Conservation (phyloP, 2,329 filamentous ascomycete species). For the Monosporascus sp. region DNA sequence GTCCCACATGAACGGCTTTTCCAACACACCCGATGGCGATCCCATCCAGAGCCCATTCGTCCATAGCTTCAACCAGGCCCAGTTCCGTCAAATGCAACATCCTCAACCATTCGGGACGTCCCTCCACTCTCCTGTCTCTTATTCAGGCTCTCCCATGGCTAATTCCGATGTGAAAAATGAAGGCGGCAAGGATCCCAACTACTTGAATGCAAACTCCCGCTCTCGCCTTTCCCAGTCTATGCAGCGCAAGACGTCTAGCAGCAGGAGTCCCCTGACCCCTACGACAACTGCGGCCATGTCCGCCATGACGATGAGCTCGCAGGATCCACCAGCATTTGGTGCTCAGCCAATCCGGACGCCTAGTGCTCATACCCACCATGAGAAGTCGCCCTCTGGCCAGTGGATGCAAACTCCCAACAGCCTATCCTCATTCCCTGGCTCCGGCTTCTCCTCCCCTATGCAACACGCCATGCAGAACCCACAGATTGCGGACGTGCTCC, state of each 20-base stretch:
- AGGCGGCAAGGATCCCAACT: slow-evolving; percentile 45
- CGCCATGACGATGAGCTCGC: slow-evolving; percentile 60
- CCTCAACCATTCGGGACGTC: slow-evolving; percentile 52
- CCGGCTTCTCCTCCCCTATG: slow-evolving; percentile 80
- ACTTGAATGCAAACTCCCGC: slow-evolving; percentile 53
- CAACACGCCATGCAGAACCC: slow-evolving; percentile 61
- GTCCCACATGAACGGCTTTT: slow-evolving; percentile 72
- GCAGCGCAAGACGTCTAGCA: slow-evolving; percentile 69
- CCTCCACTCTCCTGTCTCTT: slow-evolving; percentile 47
- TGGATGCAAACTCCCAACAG: slow-evolving; percentile 87
- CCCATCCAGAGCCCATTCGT: slow-evolving; percentile 89
- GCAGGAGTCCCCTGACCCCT: slow-evolving; percentile 75
- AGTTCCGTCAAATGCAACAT: slow-evolving; percentile 66
- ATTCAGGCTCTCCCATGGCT: slow-evolving; percentile 44
- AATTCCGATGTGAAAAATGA: slow-evolving; percentile 46
- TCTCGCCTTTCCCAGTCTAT: slow-evolving; percentile 56
- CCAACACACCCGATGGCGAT: slow-evolving; percentile 84
- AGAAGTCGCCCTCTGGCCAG: slow-evolving; percentile 80
- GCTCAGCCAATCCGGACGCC: slow-evolving; percentile 72
- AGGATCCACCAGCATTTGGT: slow-evolving; percentile 67
- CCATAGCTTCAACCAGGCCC: slow-evolving; percentile 69
- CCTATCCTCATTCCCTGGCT: slow-evolving; percentile 80
- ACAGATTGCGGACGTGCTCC: slow-evolving; percentile 84
- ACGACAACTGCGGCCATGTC: slow-evolving; percentile 71
- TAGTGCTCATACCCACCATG: slow-evolving; percentile 57